Evolutionary conservation across 192 early-diverging fungal genomes (phyloP), one percentile per base, ranked within the genome.

Genomic region (Spizellomyces sp.): DNA sequence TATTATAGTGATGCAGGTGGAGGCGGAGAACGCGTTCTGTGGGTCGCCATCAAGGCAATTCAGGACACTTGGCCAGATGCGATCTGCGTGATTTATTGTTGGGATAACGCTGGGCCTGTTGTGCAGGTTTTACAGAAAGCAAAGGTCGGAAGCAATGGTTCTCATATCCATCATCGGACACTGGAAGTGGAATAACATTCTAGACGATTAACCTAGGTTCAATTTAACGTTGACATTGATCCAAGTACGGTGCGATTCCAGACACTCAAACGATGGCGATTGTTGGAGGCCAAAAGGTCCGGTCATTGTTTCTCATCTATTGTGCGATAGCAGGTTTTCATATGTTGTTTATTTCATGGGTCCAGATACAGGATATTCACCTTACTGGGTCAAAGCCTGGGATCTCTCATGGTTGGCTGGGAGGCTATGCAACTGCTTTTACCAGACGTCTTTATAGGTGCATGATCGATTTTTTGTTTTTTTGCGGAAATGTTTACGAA

Each of bases 21-120:
- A 44, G 98, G 98, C 17, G 98, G 98, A 6, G 98, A 99, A 78
- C 83, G 96, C 14, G 98, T 99, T 0, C 83, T 99, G 7, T 99
- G 98, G 98, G 89, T 86, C 0, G 87, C 91, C 36, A 87, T 99
- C 61, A 77, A 90, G 19, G 90, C 90, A 44, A 84, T 98, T 57
- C 92, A 95, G 71, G 68, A 83, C 45, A 75, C 87, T 14, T 92
- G 89, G 62, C 86, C 89, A 9, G 75, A 89, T 54, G 81, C 89
- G 3, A 76, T 87, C 7, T 88, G 85, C 50, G 83, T 91, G 9
- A 87, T 99, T 6, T 99, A 98, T 81, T 88, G 91, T 0, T 92
- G 94, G 58, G 90, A 93, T 63, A 70, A 70, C 0, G 75, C 86
- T 41, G 74, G 79, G 4, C 74, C 61, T 41, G 84, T 82, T 54